Evolutionary conservation across 306 rosid species (phyloP), one percentile per base, ranked within the genome.

Genomic region (Vigna angularis): DNA sequence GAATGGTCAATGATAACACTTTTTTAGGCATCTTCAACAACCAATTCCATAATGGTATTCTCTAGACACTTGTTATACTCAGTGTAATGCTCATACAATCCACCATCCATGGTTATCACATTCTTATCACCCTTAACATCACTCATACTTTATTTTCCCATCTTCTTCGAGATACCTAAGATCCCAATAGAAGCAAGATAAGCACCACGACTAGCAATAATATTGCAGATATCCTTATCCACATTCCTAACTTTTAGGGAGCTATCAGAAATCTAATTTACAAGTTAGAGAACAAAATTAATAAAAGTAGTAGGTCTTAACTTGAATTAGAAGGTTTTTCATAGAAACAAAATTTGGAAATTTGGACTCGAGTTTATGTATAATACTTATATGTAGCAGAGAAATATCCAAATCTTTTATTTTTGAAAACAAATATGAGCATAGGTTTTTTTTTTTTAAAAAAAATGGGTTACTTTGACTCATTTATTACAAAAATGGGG

Each of bases 181-280:
- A 91, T 86, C 51, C 97, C 97, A 53, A 97, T 97, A 50, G 98
- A 91, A 32, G 98, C 61, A 63, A 93, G 96, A 71, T 93, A 90
- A 10, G 98, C 97, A 9, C 97, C 98, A 3, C 98, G 95, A 5
- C 90, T 85, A 13, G 97, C 95, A 66, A 93, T 88, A 6, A 90
- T 75, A 50, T 93, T 87, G 84, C 98, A 91, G 65, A 93, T 52
- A 79, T 89, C 88, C 76, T 91, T 84, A 24, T 91, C 71, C 30
- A 86, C 55, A 75, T 79, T 86, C 70, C 98, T 87, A 66, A 81
- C 83, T 85, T 87, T 67, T 45, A 88, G 80, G 76, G 92, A 83
- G 70, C 89, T 75, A 80, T 88, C 86, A 28, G 90, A 32, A 87
- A 93, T 88, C 98, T 93, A 87, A 75, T 64, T 32, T 55, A 12